Evolutionary conservation across 2,329 filamentous ascomycete genomes (phyloP).

Genomic region (Arthroderma sp.): DNA sequence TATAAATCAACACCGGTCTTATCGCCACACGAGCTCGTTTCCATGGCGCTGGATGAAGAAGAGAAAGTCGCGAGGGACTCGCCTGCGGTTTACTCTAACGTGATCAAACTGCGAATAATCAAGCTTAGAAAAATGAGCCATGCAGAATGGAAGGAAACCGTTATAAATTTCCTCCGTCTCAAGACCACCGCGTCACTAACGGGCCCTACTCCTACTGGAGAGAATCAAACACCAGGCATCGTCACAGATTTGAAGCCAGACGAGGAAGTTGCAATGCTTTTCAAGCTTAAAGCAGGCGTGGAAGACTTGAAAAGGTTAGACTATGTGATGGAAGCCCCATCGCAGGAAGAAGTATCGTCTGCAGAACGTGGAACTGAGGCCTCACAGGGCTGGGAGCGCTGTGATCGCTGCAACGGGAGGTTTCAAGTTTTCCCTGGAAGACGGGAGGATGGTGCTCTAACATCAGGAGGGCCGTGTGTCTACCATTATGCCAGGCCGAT

Average conservation of each 20-base stretch:
- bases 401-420: slow-evolving; percentile 70
- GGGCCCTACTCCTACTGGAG: not conserved
- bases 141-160: slow-evolving; percentile 57
- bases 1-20: slow-evolving; percentile 24
- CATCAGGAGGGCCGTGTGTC: slow-evolving; percentile 64
- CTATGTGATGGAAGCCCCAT: slow-evolving; percentile 60
- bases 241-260: slow-evolving; percentile 52
- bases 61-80: slow-evolving; percentile 57
- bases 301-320: slow-evolving; percentile 16
- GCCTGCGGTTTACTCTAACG: slow-evolving; percentile 61
- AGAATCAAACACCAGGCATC: slow-evolving; percentile 26
- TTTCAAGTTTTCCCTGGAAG: slow-evolving; percentile 90
- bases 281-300: slow-evolving; percentile 13
- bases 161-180: slow-evolving; percentile 30
- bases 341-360: slow-evolving; percentile 50
- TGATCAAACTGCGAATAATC: slow-evolving; percentile 70
- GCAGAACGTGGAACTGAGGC: slow-evolving; percentile 52
- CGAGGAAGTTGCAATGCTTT: slow-evolving; percentile 53
- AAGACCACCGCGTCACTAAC: not conserved
- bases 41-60: slow-evolving; percentile 50
- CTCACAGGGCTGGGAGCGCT: slow-evolving; percentile 69
- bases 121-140: slow-evolving; percentile 61
- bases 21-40: slow-evolving; percentile 30
- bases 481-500: slow-evolving; percentile 67
- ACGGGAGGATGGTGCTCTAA: slow-evolving; percentile 57